Percentiles rank a stretch among this genome's conserved stretches.
Evolutionary conservation across 2,329 filamentous ascomycete species (phyloP).

Genomic region (Ciborinia camelliae): DNA sequence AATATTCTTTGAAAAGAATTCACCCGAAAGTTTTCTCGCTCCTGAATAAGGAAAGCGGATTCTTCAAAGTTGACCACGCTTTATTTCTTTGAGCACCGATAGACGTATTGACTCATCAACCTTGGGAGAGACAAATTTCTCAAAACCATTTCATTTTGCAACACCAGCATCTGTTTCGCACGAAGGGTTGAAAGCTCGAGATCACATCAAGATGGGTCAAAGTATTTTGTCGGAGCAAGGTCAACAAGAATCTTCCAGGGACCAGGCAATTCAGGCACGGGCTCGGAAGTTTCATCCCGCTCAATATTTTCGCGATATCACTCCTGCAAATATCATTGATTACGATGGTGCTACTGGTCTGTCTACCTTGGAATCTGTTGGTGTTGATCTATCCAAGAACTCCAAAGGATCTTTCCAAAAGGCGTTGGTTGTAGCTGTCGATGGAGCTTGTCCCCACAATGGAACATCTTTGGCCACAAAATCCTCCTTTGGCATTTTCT

Average conservation of each 20-base stretch:
- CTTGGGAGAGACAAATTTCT: background rate
- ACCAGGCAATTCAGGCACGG: background rate
- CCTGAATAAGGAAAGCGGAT: too few relatives aligned
- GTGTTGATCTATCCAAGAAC: too few relatives aligned
- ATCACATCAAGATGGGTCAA: background rate
- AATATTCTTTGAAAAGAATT: too few relatives aligned
- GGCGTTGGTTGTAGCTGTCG: background rate
- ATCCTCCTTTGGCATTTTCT: background rate
- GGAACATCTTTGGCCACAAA: background rate
- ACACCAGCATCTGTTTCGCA: too few relatives aligned
- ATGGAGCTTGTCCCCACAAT: background rate
- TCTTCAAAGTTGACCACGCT: too few relatives aligned
- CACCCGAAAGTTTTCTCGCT: too few relatives aligned
- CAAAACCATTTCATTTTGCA: background rate
- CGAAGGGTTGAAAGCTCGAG: background rate
- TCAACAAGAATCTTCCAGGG: background rate
- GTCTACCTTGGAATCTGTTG: background rate
- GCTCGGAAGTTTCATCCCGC: background rate
- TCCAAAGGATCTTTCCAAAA: rapidly evolving
- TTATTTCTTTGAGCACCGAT: too few relatives aligned
- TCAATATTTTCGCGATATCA: background rate
- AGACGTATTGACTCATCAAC: too few relatives aligned
- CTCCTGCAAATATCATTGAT: too few relatives aligned
- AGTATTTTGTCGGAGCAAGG: background rate
- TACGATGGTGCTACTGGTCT: background rate